These are phyloP conservation scores for Leptomonas seymouri DNA, from an alignment of 208 protist genomes.

Conservation along the genomic window DNA sequence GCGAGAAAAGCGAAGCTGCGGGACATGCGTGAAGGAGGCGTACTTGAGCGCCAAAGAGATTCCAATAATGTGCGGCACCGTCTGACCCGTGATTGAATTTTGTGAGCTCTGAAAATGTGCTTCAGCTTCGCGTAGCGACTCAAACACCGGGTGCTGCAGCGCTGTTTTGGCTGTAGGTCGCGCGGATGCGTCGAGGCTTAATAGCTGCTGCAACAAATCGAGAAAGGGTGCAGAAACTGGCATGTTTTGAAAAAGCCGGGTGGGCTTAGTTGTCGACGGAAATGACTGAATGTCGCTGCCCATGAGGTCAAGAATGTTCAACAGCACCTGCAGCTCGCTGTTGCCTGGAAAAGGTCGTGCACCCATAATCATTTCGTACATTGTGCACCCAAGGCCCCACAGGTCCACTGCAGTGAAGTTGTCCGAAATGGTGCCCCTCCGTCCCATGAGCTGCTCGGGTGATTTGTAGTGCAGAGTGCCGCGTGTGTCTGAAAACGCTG, in stretches of 20 bases:
- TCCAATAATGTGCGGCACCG: slow-evolving; percentile 6
- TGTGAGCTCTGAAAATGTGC: not conserved
- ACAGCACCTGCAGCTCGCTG: slow-evolving; percentile 70
- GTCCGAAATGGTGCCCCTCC: slow-evolving; percentile 21
- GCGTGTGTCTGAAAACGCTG: slow-evolving; percentile 32
- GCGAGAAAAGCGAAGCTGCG: slow-evolving; percentile 24
- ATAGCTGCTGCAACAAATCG: slow-evolving; percentile 54
- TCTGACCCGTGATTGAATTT: not conserved
- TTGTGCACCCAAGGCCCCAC: slow-evolving; percentile 80
- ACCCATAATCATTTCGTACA: slow-evolving; percentile 74
- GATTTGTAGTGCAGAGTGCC: slow-evolving; percentile 84
- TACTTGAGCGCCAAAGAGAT: slow-evolving; percentile 32
- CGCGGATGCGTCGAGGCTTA: slow-evolving; percentile 57
- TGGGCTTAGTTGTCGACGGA: slow-evolving; percentile 30
- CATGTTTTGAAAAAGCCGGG: slow-evolving; percentile 51
- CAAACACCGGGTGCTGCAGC: slow-evolving; percentile 65
- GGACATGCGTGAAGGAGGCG: slow-evolving; percentile 17
- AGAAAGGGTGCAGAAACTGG: slow-evolving; percentile 36
- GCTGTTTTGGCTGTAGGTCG: slow-evolving; percentile 57
- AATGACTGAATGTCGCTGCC: slow-evolving; percentile 62
- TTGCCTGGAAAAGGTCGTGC: slow-evolving; percentile 47
- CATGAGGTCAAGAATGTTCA: slow-evolving; percentile 57
- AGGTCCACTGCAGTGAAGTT: slow-evolving; percentile 67
- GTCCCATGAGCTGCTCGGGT: slow-evolving; percentile 74
- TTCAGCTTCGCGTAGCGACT: slow-evolving; percentile 12